Evolutionary conservation across 148 eudicot species (phyloP).

Genomic region (Vaccinium vitisidaea): DNA sequence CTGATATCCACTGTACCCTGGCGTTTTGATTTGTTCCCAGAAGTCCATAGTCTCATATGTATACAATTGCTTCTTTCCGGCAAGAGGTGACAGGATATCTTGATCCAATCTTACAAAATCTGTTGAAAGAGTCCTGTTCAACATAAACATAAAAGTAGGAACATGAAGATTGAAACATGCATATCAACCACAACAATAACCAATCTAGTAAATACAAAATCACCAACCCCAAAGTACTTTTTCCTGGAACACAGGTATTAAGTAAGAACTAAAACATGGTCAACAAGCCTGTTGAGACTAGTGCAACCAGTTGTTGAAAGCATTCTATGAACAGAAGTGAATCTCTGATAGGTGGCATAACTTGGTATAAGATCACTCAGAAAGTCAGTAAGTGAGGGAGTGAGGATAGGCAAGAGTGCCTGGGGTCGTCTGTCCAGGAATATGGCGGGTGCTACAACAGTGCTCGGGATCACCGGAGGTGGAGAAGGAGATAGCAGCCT

Average conservation of each 20-base stretch:
- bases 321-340: neutral
- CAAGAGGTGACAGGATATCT: conserved; percentile 89
- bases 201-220: neutral
- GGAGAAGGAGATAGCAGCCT: too few relatives aligned
- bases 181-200: neutral
- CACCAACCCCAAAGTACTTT: neutral
- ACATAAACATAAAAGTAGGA: conserved; percentile 29
- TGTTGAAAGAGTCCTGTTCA: conserved; percentile 57
- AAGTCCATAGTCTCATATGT: conserved; percentile 79
- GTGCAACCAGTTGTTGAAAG: neutral
- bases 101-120: conserved; percentile 83
- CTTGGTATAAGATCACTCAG: neutral
- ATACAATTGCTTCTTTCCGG: conserved; percentile 86
- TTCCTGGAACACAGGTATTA: neutral
- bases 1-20: conserved; percentile 47
- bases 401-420: too few relatives aligned
- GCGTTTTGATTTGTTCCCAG: conserved; percentile 97
- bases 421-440: too few relatives aligned
- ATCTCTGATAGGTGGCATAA: neutral
- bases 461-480: too few relatives aligned
- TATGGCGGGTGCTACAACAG: too few relatives aligned
- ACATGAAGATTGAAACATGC: conserved; percentile 12
- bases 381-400: neutral
- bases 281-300: neutral
- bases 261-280: neutral